Percentiles rank a stretch among this genome's conserved stretches.
Conservation (phyloP, 2,329 filamentous ascomycete species). For the Paradendryphiella salina region DNA sequence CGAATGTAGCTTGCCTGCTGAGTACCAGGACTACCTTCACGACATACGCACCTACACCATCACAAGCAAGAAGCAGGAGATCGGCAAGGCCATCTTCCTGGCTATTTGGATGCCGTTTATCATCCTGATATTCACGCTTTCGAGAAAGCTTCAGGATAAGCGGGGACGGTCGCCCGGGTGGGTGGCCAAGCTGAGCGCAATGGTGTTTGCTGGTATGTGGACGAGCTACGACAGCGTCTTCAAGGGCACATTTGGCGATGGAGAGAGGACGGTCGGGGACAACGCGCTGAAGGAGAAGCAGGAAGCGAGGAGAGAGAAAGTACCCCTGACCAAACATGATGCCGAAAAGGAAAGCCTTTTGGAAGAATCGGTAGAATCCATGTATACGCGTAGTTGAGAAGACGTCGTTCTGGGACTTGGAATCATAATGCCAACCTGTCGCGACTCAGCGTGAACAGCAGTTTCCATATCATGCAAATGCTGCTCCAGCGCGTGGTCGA, state of each 20-base stretch:
- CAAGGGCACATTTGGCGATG: slow-evolving; percentile 77
- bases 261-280: slow-evolving; percentile 64
- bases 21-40: slow-evolving; percentile 75
- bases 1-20: slow-evolving; percentile 77
- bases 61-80: slow-evolving; percentile 66
- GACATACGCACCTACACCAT: slow-evolving; percentile 70
- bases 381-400: neutral
- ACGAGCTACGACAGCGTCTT: slow-evolving; percentile 65
- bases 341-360: neutral
- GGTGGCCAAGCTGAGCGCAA: slow-evolving; percentile 59
- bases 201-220: slow-evolving; percentile 65
- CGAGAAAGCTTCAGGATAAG: slow-evolving; percentile 61
- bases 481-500: too few relatives aligned
- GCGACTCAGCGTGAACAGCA: neutral
- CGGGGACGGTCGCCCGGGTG: slow-evolving; percentile 70
- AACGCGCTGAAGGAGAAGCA: slow-evolving; percentile 15
- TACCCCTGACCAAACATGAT: neutral
- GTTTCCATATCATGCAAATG: too few relatives aligned
- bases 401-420: neutral
- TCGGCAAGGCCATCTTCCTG: slow-evolving; percentile 68
- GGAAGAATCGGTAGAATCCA: neutral
- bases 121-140: slow-evolving; percentile 56
- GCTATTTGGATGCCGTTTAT: slow-evolving; percentile 63
- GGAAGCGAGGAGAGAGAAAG: neutral
- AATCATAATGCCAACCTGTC: neutral